Percentiles rank a stretch among this genome's conserved stretches.
Evolutionary conservation across 768 basidiomycete species (phyloP).

Genomic region (Collybia sp.): DNA sequence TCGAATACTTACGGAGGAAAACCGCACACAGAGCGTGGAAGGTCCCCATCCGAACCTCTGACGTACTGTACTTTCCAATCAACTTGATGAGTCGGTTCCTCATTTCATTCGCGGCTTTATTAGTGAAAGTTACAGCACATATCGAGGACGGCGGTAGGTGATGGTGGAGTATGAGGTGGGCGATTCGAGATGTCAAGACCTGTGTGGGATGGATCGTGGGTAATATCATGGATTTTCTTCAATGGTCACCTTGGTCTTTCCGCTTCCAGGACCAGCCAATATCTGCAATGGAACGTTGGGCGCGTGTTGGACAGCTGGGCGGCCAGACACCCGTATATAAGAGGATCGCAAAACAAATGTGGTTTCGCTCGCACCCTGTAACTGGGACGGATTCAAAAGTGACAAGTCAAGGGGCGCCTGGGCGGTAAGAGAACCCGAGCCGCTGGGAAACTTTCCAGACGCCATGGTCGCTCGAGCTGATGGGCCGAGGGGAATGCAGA

Average conservation of each 20-base stretch:
- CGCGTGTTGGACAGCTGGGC: constrained; percentile 60
- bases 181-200: constrained; percentile 67
- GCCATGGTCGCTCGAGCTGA: no score
- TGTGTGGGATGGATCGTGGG: constrained; percentile 12
- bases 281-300: constrained; percentile 69
- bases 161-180: constrained; percentile 55
- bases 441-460: no score
- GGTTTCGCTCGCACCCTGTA: no score
- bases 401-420: no score
- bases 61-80: constrained; percentile 55
- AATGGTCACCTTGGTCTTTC: constrained; percentile 55
- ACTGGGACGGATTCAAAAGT: no score
- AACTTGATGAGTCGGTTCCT: constrained; percentile 59
- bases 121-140: constrained; percentile 84
- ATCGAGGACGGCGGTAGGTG: constrained; percentile 50
- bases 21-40: constrained; percentile 75
- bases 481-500: no score
- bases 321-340: background rate
- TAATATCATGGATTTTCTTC: background rate
- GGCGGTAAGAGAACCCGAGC: no score
- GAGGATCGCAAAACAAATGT: no score
- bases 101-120: constrained; percentile 91
- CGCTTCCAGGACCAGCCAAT: constrained; percentile 74
- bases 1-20: constrained; percentile 65
- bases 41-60: constrained; percentile 63